Conservation (phyloP, 805 yeast species). For the Kodamaea fukazawae region DNA sequence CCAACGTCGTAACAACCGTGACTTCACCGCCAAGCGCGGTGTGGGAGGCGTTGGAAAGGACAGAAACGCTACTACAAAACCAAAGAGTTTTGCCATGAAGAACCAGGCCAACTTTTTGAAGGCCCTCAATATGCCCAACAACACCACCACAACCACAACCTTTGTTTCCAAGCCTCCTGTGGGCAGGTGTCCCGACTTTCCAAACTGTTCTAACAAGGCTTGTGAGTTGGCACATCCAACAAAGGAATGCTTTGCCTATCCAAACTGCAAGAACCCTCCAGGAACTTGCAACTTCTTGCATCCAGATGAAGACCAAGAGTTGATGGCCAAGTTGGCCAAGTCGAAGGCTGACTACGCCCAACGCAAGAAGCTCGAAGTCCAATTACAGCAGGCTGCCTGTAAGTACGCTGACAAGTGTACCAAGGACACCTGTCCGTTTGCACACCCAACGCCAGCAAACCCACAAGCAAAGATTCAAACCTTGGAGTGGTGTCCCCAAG, state of each 20-base stretch:
- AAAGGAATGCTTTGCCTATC: conserved; percentile 67
- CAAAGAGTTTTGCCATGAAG: conserved; percentile 34
- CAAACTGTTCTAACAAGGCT: conserved; percentile 64
- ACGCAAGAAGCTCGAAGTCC: conserved; percentile 34
- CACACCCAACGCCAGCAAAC: conserved; percentile 89
- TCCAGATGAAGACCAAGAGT: conserved; percentile 77
- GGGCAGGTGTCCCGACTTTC: conserved; percentile 69
- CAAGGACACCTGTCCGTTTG: conserved; percentile 79
- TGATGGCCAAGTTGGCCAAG: conserved; percentile 65
- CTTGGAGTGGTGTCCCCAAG: conserved; percentile 74
- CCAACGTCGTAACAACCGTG: conserved; percentile 7
- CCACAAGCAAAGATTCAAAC: conserved; percentile 65
- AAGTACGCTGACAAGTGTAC: conserved; percentile 75
- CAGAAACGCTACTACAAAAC: conserved; percentile 2
- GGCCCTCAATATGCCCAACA: conserved; percentile 28
- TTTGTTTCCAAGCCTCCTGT: conserved; percentile 48
- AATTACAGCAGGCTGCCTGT: conserved; percentile 51
- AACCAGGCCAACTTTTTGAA: conserved; percentile 42
- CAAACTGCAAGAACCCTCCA: conserved; percentile 72
- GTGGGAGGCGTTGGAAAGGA: conserved; percentile 25
- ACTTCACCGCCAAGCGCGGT: conserved; percentile 3
- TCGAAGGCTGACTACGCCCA: conserved; percentile 50
- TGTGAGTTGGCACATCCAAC: conserved; percentile 83
- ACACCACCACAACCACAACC: conserved; percentile 15
- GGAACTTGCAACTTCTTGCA: conserved; percentile 84